These are phyloP conservation scores for Gracilaria gracilis DNA, from an alignment of 23 red algal genomes.

Conservation along the genomic window DNA sequence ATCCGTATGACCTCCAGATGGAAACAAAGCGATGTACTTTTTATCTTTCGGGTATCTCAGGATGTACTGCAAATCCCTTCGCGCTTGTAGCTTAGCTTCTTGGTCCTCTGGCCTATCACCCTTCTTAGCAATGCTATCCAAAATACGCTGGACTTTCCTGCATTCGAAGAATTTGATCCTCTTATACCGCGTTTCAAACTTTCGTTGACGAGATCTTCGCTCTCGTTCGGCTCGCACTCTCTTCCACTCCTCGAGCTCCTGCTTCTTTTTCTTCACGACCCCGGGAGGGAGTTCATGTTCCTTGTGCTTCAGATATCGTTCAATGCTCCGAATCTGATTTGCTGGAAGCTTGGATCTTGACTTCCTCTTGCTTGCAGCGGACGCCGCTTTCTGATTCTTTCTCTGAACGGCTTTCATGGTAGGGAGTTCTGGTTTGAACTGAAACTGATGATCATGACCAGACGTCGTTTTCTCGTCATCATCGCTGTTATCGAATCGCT, in stretches of 20 bases:
- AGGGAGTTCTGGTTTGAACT: neutral
- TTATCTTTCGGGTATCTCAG: conserved; percentile 62
- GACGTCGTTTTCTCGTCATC: neutral
- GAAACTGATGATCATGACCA: neutral
- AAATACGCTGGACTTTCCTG: conserved; percentile 51
- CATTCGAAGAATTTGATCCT: conserved; percentile 79
- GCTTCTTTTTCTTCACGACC: conserved; percentile 38
- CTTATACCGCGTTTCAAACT: conserved; percentile 35
- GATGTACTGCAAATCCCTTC: conserved; percentile 74
- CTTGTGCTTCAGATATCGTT: conserved; percentile 42
- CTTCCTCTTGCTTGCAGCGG: conserved; percentile 8
- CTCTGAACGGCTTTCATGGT: neutral
- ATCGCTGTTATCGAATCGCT: conserved; percentile 14
- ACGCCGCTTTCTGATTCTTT: neutral
- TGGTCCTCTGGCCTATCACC: conserved; percentile 36
- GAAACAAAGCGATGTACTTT: conserved; percentile 86
- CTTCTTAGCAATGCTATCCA: conserved; percentile 48
- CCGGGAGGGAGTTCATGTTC: conserved; percentile 29
- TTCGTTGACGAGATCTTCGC: conserved; percentile 50
- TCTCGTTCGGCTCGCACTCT: conserved; percentile 42
- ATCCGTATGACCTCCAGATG: conserved; percentile 74
- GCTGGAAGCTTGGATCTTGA: neutral
- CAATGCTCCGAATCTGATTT: conserved; percentile 48
- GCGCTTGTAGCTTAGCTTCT: conserved; percentile 28
- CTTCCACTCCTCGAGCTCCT: conserved; percentile 45